Conservation (phyloP, 2,329 filamentous ascomycete species). For the Lomentospora prolificans region DNA sequence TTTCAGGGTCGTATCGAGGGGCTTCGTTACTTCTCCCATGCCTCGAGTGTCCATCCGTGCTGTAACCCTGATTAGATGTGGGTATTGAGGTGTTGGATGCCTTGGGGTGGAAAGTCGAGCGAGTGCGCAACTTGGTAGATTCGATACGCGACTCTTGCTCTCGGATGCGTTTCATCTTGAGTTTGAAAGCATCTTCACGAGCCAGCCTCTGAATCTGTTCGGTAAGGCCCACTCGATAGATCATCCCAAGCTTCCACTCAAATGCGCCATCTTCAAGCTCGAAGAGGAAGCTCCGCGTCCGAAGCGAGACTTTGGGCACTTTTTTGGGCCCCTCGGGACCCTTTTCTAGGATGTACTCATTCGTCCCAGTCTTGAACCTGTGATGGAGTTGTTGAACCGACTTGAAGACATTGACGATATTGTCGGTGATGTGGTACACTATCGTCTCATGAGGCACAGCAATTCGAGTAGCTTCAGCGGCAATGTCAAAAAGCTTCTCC, state of each 20-base stretch:
- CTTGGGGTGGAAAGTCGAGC: constrained; percentile 38
- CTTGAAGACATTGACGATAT: constrained; percentile 79
- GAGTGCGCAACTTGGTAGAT: constrained; percentile 41
- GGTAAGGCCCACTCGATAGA: constrained; percentile 78
- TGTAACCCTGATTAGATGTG: constrained; percentile 42
- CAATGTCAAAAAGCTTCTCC: constrained; percentile 76
- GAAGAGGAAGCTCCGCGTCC: constrained; percentile 73
- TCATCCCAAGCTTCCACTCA: constrained; percentile 92
- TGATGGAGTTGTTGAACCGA: constrained; percentile 86
- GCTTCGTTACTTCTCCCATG: constrained; percentile 19
- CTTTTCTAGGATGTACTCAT: constrained; percentile 82
- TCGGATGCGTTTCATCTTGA: constrained; percentile 78
- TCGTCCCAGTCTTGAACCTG: constrained; percentile 76
- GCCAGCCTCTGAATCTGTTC: constrained; percentile 87
- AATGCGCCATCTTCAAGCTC: constrained; percentile 94
- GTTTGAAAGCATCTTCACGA: constrained; percentile 76
- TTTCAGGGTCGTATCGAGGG: constrained; percentile 66
- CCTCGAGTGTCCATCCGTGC: constrained; percentile 32
- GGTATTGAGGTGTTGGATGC: constrained; percentile 20
- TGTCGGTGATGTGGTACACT: constrained; percentile 86
- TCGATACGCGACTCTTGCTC: constrained; percentile 56
- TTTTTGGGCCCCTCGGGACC: constrained; percentile 75
- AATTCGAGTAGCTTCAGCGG: constrained; percentile 74
- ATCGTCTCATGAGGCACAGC: constrained; percentile 87
- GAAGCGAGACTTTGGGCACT: constrained; percentile 76